These are phyloP conservation scores for Claviceps cyperi DNA, from an alignment of 2,329 filamentous ascomycete species.

Conservation along the genomic window DNA sequence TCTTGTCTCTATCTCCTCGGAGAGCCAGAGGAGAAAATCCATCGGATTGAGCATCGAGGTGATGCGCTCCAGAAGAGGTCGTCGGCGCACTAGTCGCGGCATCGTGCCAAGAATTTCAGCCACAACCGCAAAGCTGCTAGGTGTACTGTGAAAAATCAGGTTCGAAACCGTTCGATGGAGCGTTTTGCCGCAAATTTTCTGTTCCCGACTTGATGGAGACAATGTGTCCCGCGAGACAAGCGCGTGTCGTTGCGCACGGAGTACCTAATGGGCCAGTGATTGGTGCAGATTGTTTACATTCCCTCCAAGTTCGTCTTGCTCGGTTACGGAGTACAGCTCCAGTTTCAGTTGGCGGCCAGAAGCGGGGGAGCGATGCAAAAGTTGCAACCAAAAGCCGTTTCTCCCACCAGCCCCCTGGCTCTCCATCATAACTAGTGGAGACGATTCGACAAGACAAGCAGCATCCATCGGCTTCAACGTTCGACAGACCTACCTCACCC, in stretches of 20 bases:
- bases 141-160: background rate
- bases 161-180: background rate
- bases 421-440: constrained; percentile 2
- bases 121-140: background rate
- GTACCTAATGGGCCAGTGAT: no score
- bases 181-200: background rate
- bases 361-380: background rate
- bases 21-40: constrained; percentile 82
- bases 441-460: background rate
- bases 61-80: constrained; percentile 68
- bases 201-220: background rate
- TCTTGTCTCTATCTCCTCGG: constrained; percentile 80
- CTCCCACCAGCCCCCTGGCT: constrained; percentile 1
- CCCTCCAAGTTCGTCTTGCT: no score
- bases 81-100: constrained; percentile 70
- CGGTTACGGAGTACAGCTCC: no score
- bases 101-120: constrained; percentile 22
- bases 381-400: background rate
- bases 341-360: no score
- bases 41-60: constrained; percentile 68
- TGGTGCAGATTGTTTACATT: constrained; percentile 11
- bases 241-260: constrained; percentile 1
- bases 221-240: background rate
- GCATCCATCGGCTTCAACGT: background rate
- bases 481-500: background rate